Conservation (phyloP, 129 eudicot species). For the Artemisia tridentata region DNA sequence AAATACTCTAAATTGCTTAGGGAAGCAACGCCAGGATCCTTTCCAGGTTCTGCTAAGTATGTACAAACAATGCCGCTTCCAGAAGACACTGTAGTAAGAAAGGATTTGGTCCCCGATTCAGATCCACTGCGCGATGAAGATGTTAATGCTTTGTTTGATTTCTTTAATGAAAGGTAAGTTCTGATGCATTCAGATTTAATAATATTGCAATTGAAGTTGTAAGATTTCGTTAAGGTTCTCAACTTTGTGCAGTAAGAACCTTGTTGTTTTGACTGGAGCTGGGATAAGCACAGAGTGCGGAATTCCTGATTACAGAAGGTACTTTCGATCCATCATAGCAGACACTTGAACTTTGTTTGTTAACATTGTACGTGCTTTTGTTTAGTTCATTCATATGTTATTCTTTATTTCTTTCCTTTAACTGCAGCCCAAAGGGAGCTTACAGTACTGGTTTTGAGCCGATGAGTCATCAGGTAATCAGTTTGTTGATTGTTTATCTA, state of each 20-base stretch:
- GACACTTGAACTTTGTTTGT: too few species aligned
- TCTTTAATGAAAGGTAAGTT: too few species aligned
- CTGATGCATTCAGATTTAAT: too few species aligned
- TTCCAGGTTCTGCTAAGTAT: conserved; percentile 45
- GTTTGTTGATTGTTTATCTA: conserved; percentile 8
- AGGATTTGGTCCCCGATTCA: too few species aligned
- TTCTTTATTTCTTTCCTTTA: neutral
- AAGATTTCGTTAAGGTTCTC: neutral
- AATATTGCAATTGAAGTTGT: too few species aligned
- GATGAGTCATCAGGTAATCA: conserved; percentile 86
- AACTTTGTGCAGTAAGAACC: conserved; percentile 63
- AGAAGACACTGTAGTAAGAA: too few species aligned
- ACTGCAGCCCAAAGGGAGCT: conserved; percentile 92
- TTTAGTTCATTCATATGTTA: too few species aligned
- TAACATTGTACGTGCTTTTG: too few species aligned
- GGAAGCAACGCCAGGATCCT: conserved; percentile 14
- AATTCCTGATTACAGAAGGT: conserved; percentile 98
- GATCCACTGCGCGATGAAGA: too few species aligned
- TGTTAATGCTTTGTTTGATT: too few species aligned
- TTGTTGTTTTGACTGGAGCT: conserved; percentile 89
- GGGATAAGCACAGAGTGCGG: conserved; percentile 97
- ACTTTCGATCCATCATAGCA: neutral
- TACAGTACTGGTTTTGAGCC: conserved; percentile 95
- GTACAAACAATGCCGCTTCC: conserved; percentile 38
- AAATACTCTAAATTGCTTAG: conserved; percentile 24